Evolutionary conservation across 768 basidiomycete genomes (phyloP).

Genomic region (Tricholoma sp.): DNA sequence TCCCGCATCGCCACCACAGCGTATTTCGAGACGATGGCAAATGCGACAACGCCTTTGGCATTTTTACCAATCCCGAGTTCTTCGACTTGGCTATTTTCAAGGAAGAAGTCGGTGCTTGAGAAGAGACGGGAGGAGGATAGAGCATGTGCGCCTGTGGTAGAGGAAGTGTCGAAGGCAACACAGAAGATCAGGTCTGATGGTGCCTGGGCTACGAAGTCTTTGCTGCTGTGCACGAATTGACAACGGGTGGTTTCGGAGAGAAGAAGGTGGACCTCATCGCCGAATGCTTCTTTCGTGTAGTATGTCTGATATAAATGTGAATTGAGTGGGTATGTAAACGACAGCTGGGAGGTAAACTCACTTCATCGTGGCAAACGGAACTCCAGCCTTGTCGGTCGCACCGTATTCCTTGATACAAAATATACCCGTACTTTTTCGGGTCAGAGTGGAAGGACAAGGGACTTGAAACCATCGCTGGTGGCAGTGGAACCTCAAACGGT

Average conservation of each 20-base stretch:
- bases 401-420: slow-evolving; percentile 72
- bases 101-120: slow-evolving; percentile 84
- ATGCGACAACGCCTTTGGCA: slow-evolving; percentile 84
- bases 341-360: slow-evolving; percentile 23
- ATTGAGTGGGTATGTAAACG: slow-evolving; percentile 6
- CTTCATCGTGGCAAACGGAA: slow-evolving; percentile 68
- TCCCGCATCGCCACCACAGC: slow-evolving; percentile 89
- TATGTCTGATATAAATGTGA: slow-evolving; percentile 54
- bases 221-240: slow-evolving; percentile 85
- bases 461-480: slow-evolving; percentile 50
- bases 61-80: slow-evolving; percentile 84
- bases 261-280: slow-evolving; percentile 50
- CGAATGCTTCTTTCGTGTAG: slow-evolving; percentile 84
- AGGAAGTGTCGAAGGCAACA: slow-evolving; percentile 72
- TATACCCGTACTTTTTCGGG: slow-evolving; percentile 59
- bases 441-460: slow-evolving; percentile 90
- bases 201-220: slow-evolving; percentile 76
- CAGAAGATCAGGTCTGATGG: slow-evolving; percentile 80
- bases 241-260: slow-evolving; percentile 72
- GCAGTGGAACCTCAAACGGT: slow-evolving; percentile 61
- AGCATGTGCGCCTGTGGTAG: slow-evolving; percentile 40
- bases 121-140: slow-evolving; percentile 69
- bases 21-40: slow-evolving; percentile 91
- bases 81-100: slow-evolving; percentile 56
- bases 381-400: slow-evolving; percentile 58